These are phyloP conservation scores for Guyanaporus albipodus DNA, from an alignment of 768 basidiomycete species.

Conservation along the genomic window DNA sequence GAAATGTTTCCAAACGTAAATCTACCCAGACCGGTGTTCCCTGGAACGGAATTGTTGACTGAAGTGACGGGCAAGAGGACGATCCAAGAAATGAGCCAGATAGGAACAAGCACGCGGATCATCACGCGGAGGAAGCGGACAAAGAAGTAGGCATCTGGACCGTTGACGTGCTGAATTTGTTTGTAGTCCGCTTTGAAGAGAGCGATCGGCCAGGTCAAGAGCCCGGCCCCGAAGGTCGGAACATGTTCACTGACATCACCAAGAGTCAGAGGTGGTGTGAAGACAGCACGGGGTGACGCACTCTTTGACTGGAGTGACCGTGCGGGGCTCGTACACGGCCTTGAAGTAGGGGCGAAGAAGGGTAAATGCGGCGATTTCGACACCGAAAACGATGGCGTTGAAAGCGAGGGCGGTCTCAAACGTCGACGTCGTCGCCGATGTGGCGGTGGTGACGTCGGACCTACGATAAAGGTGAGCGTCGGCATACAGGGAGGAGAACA, in stretches of 20 bases:
- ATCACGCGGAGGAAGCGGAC: conserved; percentile 88
- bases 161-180: conserved; percentile 64
- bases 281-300: conserved; percentile 25
- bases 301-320: conserved; percentile 52
- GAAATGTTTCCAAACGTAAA: conserved; percentile 84
- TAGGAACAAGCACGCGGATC: conserved; percentile 76
- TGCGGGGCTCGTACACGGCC: conserved; percentile 84
- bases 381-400: conserved; percentile 70
- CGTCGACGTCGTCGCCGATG: conserved; percentile 64
- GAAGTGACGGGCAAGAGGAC: conserved; percentile 76
- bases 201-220: conserved; percentile 64
- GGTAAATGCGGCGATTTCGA: conserved; percentile 75
- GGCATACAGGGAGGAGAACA: neutral
- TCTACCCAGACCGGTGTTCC: conserved; percentile 54
- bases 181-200: conserved; percentile 60
- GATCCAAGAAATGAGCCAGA: conserved; percentile 88
- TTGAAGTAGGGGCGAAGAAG: conserved; percentile 81
- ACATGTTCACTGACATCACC: conserved; percentile 45
- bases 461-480: conserved; percentile 19
- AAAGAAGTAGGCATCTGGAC: conserved; percentile 91
- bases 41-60: conserved; percentile 44
- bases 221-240: conserved; percentile 43
- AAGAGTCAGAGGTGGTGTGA: neutral
- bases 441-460: conserved; percentile 40
- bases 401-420: conserved; percentile 85